Evolutionary conservation across 1,284 basidiomycete species (phyloP).

Genomic region (Caloboletus inedulis): DNA sequence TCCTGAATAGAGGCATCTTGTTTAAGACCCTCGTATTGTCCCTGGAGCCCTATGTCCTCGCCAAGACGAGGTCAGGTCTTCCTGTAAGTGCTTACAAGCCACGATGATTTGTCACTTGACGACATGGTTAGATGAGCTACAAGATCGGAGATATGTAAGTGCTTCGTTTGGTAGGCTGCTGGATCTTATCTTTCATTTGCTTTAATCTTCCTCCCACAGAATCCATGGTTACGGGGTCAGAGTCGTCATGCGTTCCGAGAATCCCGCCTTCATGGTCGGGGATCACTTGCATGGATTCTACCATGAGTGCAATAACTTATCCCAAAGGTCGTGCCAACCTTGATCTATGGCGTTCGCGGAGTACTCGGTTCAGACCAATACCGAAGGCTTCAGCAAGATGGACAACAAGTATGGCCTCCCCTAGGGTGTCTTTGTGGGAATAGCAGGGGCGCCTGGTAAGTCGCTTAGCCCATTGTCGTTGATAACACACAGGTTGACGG

Average conservation of each 20-base stretch:
- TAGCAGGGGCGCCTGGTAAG: constrained; percentile 8
- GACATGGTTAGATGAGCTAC: neutral
- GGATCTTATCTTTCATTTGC: neutral
- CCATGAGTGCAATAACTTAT: neutral
- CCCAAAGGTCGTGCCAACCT: neutral
- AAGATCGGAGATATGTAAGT: neutral
- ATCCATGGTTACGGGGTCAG: neutral
- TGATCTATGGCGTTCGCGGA: constrained; percentile 8
- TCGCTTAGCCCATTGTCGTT: neutral
- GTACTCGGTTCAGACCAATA: constrained; percentile 5
- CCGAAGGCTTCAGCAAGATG: constrained; percentile 3
- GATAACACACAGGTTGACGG: neutral
- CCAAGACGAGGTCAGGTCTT: neutral
- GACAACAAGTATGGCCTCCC: constrained; percentile 10
- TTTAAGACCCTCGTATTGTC: neutral
- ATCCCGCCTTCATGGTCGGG: neutral
- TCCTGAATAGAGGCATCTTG: constrained; percentile 1
- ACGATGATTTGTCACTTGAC: neutral
- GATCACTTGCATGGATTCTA: neutral
- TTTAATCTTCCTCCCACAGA: neutral
- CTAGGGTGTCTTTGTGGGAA: constrained; percentile 15
- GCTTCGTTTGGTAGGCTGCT: neutral
- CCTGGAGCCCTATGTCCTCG: neutral
- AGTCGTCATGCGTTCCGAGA: neutral
- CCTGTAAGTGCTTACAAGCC: neutral